These are phyloP conservation scores for Zoysia matrella DNA, from an alignment of 202 grass and related monocot species.

Conservation along the genomic window DNA sequence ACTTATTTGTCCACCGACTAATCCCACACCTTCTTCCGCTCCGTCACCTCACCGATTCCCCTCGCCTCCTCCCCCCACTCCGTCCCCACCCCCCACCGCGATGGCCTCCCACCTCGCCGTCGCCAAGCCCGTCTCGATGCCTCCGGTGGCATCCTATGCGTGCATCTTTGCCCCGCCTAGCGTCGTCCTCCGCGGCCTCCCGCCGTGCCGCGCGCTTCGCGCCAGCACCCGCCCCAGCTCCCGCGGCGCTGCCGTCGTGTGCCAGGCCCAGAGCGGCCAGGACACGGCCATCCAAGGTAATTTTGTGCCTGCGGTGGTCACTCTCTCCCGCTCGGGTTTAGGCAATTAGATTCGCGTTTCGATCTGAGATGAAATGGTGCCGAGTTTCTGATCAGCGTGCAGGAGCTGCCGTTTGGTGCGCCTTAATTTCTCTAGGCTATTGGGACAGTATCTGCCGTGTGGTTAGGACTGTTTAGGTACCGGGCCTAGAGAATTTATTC, in stretches of 20 bases:
- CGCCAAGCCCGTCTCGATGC: conserved; percentile 11
- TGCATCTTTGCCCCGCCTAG: not conserved
- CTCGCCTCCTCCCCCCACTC: not conserved
- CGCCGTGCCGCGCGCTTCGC: conserved; percentile 10
- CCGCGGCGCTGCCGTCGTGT: conserved; percentile 48
- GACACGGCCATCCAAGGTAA: conserved; percentile 64
- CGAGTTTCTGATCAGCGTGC: conserved; percentile 29
- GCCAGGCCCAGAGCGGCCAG: conserved; percentile 58
- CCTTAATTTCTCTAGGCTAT: not conserved
- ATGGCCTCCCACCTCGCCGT: conserved; percentile 15
- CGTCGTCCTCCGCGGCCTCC: not conserved
- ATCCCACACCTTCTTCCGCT: not conserved
- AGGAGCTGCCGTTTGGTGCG: not conserved
- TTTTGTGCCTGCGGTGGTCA: not conserved
- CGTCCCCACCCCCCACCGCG: conserved; percentile 2
- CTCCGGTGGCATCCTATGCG: not conserved
- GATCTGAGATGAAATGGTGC: conserved; percentile 36
- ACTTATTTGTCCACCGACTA: conserved; percentile 21
- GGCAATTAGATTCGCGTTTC: not conserved
- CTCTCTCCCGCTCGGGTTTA: not conserved
- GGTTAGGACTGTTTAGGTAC: not conserved
- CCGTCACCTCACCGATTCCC: not conserved
- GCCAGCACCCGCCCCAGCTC: conserved; percentile 8
- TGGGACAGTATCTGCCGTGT: not conserved
- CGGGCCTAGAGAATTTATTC: not conserved